Base-by-base conservation (phyloP, 768 basidiomycete genomes). In the Cubamyces sp. region DNA sequence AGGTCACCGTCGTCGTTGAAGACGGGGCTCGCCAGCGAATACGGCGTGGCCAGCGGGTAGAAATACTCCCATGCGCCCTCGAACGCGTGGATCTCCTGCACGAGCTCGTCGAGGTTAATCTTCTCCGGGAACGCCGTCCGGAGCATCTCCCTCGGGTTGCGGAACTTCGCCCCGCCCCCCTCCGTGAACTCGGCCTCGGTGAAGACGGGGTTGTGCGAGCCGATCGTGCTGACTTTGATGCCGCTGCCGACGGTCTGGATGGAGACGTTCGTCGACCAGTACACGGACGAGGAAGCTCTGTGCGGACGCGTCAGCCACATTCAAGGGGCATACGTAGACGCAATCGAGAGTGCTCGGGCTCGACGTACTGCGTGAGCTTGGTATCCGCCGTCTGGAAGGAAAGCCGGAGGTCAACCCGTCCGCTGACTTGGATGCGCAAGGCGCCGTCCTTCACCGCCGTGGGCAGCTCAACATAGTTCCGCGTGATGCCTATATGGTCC, bases 1-100 rank as follows among this genome's bases (percentile, higher is more conserved):
- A 75, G 54, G 59, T 75, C 74, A 40, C 74, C 74, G 30, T 66
- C 50, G 52, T 54, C 37, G 63, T 70, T 74, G 69, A 75, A 75
- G 3, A 69, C 67, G 11, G 74, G 74, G 60, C 70, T 69, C n/a
- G 69, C 60, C 43, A 75, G 68, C 26, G 63, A 62, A 65, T 68
- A 73, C n/a, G 71, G 65, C 21, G 65, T 54, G 7, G 65, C 60
- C 41, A 65, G 68, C 40, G 68, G 68, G 49, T 64, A 72, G 60
- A 64, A 68, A 47, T 61, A 64, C 48, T 68, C 45, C 73, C 73
- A 75, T 21, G 54, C 61, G 42, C 72, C 73, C 54, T 73, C 69
- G 66, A 75, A 70, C 30, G 49, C 64, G 49, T 62, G 63, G 57
- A 75, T 65, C 58, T 68, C 65, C 23, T 56, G 42, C 30, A 69